Percentiles rank a stretch among this genome's conserved stretches.
Conservation (phyloP, 169 alveolate species). For the Eimeria mitis region DNA sequence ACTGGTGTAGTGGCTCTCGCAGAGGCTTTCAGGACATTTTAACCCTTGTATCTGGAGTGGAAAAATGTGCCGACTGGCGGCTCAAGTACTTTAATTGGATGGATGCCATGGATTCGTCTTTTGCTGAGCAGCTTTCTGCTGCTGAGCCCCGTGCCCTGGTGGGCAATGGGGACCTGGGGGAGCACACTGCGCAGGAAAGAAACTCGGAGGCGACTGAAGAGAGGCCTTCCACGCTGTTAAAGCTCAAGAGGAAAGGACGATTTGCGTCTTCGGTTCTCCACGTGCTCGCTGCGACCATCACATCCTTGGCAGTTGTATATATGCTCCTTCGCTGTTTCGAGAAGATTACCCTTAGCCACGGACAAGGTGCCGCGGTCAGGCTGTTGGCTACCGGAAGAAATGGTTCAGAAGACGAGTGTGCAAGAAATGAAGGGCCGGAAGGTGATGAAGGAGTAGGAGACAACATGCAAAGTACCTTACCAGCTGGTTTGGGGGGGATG, state of each 20-base stretch:
- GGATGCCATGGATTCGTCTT: background rate
- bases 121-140: background rate
- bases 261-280: background rate
- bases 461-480: background rate
- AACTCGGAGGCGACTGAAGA: background rate
- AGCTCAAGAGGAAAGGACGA: background rate
- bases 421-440: background rate
- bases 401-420: background rate
- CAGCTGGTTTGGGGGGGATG: background rate
- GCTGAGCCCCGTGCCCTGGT: background rate
- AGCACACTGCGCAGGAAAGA: background rate
- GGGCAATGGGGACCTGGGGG: background rate
- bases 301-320: background rate
- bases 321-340: background rate
- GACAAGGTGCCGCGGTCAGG: background rate
- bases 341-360: background rate
- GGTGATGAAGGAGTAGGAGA: background rate
- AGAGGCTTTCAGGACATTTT: background rate
- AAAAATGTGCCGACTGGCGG: background rate
- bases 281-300: background rate
- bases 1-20: background rate
- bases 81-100: background rate
- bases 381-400: background rate
- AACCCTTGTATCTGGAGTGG: background rate
- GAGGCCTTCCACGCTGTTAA: background rate